Conservation (phyloP, 768 basidiomycete species). For the Collybia mongolica region DNA sequence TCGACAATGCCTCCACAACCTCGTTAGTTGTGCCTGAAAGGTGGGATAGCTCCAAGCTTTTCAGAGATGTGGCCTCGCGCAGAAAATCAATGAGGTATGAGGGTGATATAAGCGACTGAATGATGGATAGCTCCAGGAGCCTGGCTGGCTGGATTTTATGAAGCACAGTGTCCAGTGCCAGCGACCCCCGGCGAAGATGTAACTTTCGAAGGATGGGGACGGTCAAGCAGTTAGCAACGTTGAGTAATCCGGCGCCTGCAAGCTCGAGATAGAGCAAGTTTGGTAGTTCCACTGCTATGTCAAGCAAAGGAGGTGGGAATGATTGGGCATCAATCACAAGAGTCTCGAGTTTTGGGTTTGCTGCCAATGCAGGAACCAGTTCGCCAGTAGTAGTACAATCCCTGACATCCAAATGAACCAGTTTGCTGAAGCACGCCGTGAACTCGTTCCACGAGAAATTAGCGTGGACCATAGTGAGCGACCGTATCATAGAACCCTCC, state of each 20-base stretch:
- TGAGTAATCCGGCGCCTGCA: slow-evolving; percentile 7
- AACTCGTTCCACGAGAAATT: slow-evolving; percentile 19
- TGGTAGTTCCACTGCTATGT: slow-evolving; percentile 18
- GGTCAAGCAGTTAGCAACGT: no score
- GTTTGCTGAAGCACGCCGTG: slow-evolving; percentile 12
- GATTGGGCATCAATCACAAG: slow-evolving; percentile 20
- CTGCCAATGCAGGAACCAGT: slow-evolving; percentile 17
- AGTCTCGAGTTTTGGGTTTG: slow-evolving; percentile 25
- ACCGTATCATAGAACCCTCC: slow-evolving; percentile 9
- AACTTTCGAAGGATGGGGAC: no score
- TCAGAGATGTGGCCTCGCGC: slow-evolving; percentile 31
- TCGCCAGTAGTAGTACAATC: slow-evolving; percentile 6
- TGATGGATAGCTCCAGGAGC: slow-evolving; percentile 41
- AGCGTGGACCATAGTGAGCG: slow-evolving; percentile 11
- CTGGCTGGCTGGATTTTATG: slow-evolving; percentile 8
- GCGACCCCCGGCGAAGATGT: no score
- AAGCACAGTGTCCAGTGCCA: no score
- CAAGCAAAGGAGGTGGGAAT: background rate
- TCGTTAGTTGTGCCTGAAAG: slow-evolving; percentile 30
- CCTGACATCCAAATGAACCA: slow-evolving; percentile 18
- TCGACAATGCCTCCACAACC: slow-evolving; percentile 41
- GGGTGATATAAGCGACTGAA: slow-evolving; percentile 25
- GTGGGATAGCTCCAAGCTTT: slow-evolving; percentile 39
- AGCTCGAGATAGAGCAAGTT: slow-evolving; percentile 37
- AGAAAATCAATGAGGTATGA: slow-evolving; percentile 28